Base-by-base conservation (phyloP, 2,329 filamentous ascomycete species). In the Teratosphaeria nubilosa region DNA sequence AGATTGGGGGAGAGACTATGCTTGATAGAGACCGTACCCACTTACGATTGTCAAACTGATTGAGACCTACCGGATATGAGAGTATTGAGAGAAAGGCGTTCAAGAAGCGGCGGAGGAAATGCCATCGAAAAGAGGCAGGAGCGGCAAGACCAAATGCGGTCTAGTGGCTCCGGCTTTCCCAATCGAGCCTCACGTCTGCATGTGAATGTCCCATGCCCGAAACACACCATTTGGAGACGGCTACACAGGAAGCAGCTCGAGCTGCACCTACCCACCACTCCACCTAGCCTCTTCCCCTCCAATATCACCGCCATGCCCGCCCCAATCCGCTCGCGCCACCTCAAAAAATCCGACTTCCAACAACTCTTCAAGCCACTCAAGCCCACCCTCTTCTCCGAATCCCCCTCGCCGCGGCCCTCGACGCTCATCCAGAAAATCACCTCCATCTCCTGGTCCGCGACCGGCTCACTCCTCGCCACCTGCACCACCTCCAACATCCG, bases 391-490 rank as follows among this genome's bases (percentile, higher is more conserved):
- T 94, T 94, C 74, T 68, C 68, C 60, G 76, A 78, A 55, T 62
- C 66, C 63, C 66, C 65, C 54, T 60, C 56, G 62, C 68, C 68
- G 45, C 63, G 71, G 0, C 66, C 67, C 6, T 68, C 66, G 25
- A 64, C 68, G 9, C 65, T 69, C 24, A 59, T 66, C 16, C 68
- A 69, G 30, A 67, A 66, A 45, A 67, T 69, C 58, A 67, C 61
- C 48, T 66, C 64, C 50, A 59, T 97, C 64, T 25, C 51, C 16
- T 97, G 92, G 92, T 96, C 92, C 64, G 89, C 91, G 0, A 78
- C 89, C 0, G 91, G 92, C 34, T 87, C 84, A 9, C 78, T 94
- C 60, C 85, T 97, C 60, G 92, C 92, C 0, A 95, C 91, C 0
- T 91, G 90, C 2, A 82, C 86, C 5, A 77, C 80, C 25, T 86